A percentile compares a stretch with the other conserved stretches of the same genome.
These are phyloP conservation scores for Irpex lacteus DNA, from an alignment of 1,284 basidiomycete species.

Conservation along the genomic window DNA sequence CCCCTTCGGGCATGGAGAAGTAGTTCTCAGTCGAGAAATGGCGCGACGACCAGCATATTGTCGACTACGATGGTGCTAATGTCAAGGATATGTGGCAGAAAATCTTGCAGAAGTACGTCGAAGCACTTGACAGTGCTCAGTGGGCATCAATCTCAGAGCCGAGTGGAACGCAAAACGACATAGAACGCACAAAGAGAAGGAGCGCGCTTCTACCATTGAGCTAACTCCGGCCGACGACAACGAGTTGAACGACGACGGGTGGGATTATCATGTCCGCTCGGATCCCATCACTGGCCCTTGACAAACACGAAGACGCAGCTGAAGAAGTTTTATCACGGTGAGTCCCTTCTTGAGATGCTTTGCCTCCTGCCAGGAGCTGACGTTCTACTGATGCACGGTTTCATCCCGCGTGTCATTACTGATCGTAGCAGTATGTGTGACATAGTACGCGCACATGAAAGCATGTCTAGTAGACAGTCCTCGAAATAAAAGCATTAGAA, in stretches of 20 bases:
- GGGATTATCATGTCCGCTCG: neutral
- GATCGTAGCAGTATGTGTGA: too few relatives aligned
- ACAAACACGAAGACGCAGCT: too few relatives aligned
- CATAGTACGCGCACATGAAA: too few relatives aligned
- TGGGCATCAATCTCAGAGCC: neutral
- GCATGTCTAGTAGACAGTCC: too few relatives aligned
- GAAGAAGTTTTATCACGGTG: neutral
- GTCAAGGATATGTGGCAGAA: neutral
- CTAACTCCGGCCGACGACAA: neutral
- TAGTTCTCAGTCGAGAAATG: neutral
- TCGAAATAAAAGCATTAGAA: too few relatives aligned
- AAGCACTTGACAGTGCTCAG: neutral
- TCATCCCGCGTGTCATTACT: too few relatives aligned
- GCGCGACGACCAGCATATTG: neutral
- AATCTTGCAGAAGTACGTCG: neutral
- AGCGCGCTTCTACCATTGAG: neutral
- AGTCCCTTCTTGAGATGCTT: neutral
- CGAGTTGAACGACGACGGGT: neutral
- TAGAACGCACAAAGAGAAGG: neutral
- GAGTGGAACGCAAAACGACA: neutral
- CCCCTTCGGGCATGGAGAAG: neutral
- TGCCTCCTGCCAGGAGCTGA: too few relatives aligned
- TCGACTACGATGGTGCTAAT: neutral
- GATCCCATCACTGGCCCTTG: neutral
- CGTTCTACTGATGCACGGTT: too few relatives aligned